Conservation (phyloP, 371 early-diverging fungal genomes). For the Rhizopus stolonifer region DNA sequence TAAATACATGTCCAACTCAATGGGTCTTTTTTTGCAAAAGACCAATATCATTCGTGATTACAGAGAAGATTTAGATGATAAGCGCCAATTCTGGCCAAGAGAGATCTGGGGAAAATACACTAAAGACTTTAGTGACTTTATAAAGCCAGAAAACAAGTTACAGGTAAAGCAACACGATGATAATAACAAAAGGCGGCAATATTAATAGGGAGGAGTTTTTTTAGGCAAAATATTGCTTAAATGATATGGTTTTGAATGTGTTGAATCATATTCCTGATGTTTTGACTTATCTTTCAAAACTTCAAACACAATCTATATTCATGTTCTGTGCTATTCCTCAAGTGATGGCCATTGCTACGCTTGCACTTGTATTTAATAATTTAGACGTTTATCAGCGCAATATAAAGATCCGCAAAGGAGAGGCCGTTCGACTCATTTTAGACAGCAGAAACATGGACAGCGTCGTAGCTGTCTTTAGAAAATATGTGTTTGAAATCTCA, state of each 20-base stretch:
- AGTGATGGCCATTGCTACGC: constrained; percentile 96
- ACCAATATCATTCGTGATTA: constrained; percentile 95
- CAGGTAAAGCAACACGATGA: constrained; percentile 45
- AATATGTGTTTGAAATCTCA: constrained; percentile 64
- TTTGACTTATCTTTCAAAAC: constrained; percentile 77
- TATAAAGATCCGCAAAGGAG: constrained; percentile 94
- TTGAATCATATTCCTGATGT: constrained; percentile 84
- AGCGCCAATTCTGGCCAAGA: constrained; percentile 92
- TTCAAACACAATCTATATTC: constrained; percentile 81
- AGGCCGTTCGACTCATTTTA: constrained; percentile 80
- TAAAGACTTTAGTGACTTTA: constrained; percentile 56
- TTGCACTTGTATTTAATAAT: constrained; percentile 86
- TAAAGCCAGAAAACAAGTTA: constrained; percentile 60
- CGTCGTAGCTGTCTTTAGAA: constrained; percentile 65
- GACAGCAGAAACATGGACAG: constrained; percentile 55
- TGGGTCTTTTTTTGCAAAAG: constrained; percentile 97
- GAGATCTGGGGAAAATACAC: constrained; percentile 84
- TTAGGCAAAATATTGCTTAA: constrained; percentile 72
- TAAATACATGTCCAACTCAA: constrained; percentile 68
- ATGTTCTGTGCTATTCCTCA: constrained; percentile 97
- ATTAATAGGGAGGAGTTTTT: background rate
- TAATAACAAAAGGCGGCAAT: background rate
- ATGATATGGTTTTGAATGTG: constrained; percentile 85
- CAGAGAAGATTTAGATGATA: constrained; percentile 85
- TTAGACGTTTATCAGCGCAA: constrained; percentile 72